Conservation (phyloP, 2,329 filamentous ascomycete genomes). For the Pseudogymnoascus sp. region DNA sequence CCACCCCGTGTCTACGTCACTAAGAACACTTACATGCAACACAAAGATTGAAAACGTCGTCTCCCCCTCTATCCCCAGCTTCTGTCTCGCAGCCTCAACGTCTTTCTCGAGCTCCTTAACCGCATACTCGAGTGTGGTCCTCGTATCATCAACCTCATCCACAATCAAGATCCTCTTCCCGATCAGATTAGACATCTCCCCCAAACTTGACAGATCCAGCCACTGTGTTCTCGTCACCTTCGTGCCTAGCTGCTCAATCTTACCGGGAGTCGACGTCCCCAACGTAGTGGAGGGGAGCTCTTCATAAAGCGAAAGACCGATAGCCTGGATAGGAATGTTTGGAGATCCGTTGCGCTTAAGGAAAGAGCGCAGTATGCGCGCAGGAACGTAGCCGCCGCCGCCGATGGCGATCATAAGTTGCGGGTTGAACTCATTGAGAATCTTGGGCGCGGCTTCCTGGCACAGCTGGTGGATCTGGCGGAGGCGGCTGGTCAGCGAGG, state of each 20-base stretch:
- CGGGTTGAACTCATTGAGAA: constrained; percentile 79
- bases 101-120: constrained; percentile 93
- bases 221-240: constrained; percentile 98
- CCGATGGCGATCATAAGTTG: constrained; percentile 98
- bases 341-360: constrained; percentile 77
- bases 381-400: constrained; percentile 93
- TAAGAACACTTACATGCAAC: constrained; percentile 57
- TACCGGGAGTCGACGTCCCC: constrained; percentile 25
- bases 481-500: constrained; percentile 10
- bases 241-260: constrained; percentile 72
- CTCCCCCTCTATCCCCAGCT: constrained; percentile 55
- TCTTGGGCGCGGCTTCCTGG: constrained; percentile 73
- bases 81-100: constrained; percentile 70
- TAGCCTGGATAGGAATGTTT: constrained; percentile 99
- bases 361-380: constrained; percentile 94
- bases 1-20: not conserved
- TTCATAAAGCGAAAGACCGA: constrained; percentile 96
- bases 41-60: constrained; percentile 94
- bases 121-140: constrained; percentile 89
- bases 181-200: constrained; percentile 78
- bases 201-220: constrained; percentile 79
- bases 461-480: constrained; percentile 91
- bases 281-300: constrained; percentile 50
- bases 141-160: constrained; percentile 91
- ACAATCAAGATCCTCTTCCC: constrained; percentile 90